A percentile compares a stretch with the other conserved stretches of the same genome.
These are phyloP conservation scores for Penicillium sp. DNA, from an alignment of 2,329 filamentous ascomycete species.

Conservation along the genomic window DNA sequence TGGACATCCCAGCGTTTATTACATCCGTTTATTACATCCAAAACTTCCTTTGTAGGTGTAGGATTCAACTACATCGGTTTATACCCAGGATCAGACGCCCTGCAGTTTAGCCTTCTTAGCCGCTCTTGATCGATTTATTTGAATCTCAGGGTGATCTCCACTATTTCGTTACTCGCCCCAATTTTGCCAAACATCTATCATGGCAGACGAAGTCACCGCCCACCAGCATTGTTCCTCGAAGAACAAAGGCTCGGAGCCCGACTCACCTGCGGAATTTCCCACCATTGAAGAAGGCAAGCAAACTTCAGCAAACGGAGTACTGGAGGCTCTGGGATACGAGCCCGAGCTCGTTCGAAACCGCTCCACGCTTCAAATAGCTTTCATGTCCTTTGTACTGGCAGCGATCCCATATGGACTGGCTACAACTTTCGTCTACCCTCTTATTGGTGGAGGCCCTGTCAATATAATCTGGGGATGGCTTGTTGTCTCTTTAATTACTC, in stretches of 20 bases:
- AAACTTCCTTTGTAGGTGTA: neutral
- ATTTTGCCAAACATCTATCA: neutral
- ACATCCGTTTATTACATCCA: neutral
- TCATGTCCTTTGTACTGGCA: constrained; percentile 63
- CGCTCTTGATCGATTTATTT: neutral
- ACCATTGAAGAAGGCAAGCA: constrained; percentile 13
- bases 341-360: constrained; percentile 60
- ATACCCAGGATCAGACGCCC: neutral
- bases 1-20: neutral
- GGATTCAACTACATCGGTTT: neutral
- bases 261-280: constrained; percentile 2
- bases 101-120: neutral
- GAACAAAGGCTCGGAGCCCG: neutral
- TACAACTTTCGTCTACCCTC: constrained; percentile 65
- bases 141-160: accelerated
- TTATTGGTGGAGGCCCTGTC: constrained; percentile 65
- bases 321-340: constrained; percentile 58
- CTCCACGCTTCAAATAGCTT: constrained; percentile 39
- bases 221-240: neutral
- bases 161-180: neutral
- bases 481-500: constrained; percentile 58
- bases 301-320: constrained; percentile 14
- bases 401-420: constrained; percentile 64
- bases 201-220: constrained; percentile 3
- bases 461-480: constrained; percentile 68